Evolutionary conservation across 805 yeast species (phyloP).

Genomic region (Saccharomycopsis synnaedendra): DNA sequence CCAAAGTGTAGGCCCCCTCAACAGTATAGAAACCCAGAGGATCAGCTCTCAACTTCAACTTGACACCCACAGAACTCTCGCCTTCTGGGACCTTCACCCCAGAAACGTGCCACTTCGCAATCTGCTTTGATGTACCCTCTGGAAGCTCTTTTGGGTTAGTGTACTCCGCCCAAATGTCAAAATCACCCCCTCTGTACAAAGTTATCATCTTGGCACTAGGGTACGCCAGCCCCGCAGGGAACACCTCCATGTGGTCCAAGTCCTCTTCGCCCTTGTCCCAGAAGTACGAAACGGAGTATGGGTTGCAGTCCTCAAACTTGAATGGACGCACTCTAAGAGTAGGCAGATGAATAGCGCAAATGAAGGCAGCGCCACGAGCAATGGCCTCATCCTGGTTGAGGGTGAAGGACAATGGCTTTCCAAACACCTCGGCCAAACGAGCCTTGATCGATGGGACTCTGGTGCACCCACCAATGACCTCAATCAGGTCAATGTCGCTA

Average conservation of each 20-base stretch:
- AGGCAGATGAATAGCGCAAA: constrained; percentile 98
- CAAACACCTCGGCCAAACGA: constrained; percentile 67
- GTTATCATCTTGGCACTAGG: constrained; percentile 96
- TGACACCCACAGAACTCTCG: constrained; percentile 68
- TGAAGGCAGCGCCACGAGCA: constrained; percentile 98
- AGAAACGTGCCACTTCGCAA: constrained; percentile 77
- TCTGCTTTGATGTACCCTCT: constrained; percentile 45
- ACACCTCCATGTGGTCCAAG: constrained; percentile 85
- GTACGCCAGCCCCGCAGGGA: constrained; percentile 86
- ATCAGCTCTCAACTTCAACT: constrained; percentile 92
- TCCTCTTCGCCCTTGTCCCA: constrained; percentile 95
- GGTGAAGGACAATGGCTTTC: constrained; percentile 82
- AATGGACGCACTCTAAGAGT: constrained; percentile 97
- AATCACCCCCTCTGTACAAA: constrained; percentile 82
- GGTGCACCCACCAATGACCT: constrained; percentile 96
- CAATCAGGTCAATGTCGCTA: constrained; percentile 80
- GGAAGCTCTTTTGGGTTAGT: constrained; percentile 68
- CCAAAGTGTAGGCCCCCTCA: constrained; percentile 91
- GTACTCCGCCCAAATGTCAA: constrained; percentile 77
- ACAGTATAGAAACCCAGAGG: constrained; percentile 92
- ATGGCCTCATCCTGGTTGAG: constrained; percentile 98
- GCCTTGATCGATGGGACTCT: constrained; percentile 93
- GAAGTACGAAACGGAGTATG: constrained; percentile 81
- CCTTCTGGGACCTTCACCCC: constrained; percentile 80
- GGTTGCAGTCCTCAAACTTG: constrained; percentile 93